These are phyloP conservation scores for Sporopachydermia lactativora DNA, from an alignment of 805 yeast genomes.

Conservation along the genomic window DNA sequence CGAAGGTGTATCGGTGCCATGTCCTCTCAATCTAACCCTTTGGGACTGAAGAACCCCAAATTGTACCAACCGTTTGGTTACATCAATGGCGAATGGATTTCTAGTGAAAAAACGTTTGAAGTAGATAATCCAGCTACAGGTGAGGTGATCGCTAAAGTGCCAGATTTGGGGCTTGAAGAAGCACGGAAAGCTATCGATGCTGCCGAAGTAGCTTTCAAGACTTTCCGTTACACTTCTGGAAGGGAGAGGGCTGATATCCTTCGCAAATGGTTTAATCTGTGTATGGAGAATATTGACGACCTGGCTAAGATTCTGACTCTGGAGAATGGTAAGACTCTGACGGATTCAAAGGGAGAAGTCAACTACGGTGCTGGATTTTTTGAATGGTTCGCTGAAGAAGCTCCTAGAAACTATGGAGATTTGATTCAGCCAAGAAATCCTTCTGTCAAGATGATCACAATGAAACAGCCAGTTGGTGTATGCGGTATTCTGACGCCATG, in stretches of 20 bases:
- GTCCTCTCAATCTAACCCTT: background rate
- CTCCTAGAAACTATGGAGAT: constrained; percentile 60
- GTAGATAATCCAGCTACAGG: constrained; percentile 69
- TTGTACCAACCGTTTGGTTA: constrained; percentile 45
- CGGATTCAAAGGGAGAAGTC: constrained; percentile 41
- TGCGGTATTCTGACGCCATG: constrained; percentile 73
- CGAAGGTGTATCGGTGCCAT: too few species aligned
- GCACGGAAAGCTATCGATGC: constrained; percentile 38
- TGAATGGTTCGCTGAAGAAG: constrained; percentile 84
- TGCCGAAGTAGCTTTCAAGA: constrained; percentile 31
- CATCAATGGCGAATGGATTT: constrained; percentile 65
- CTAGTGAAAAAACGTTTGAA: constrained; percentile 33
- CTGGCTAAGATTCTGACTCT: constrained; percentile 40
- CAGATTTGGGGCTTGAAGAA: constrained; percentile 38
- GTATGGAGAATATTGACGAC: constrained; percentile 42
- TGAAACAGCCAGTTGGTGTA: constrained; percentile 70
- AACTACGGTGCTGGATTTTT: constrained; percentile 59
- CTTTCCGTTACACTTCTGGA: constrained; percentile 32
- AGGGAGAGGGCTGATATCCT: constrained; percentile 36
- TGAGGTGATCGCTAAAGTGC: constrained; percentile 36
- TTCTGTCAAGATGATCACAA: constrained; percentile 35
- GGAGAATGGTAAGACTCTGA: constrained; percentile 46
- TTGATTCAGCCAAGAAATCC: constrained; percentile 38
- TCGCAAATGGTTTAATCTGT: constrained; percentile 33
- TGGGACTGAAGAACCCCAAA: constrained; percentile 29